Base-by-base conservation (phyloP, 2,329 filamentous ascomycete species). In the Claviceps pusilla region DNA sequence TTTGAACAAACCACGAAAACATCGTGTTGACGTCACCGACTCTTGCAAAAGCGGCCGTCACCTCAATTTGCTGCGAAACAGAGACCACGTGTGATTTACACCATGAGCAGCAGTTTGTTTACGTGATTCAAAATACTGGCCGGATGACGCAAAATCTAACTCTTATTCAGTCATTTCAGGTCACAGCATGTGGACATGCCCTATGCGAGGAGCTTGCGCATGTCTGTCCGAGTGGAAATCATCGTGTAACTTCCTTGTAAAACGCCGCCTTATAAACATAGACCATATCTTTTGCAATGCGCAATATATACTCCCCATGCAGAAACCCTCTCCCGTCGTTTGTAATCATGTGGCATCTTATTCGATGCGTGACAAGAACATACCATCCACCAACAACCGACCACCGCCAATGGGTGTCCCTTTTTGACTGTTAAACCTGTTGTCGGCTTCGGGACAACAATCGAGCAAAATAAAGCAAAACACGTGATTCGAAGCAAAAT, bases 201-300 rank as follows among this genome's bases (percentile, higher is more conserved):
- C 45, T n/a, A 14, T 24, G 12, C 37, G 39, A 50, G n/a, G n/a
- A 50, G n/a, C n/a, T 47, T 54, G 39, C 47, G 6, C 47, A 28
- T 54, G 24, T 29, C 28, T n/a, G n/a, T 33, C 41, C 31, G 12
- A 51, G 33, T 29, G 51, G 19, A 51, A 51, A 24, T 50, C 31
- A 47, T 47, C 59, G 60, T 60, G 57, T 54, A 59, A 57, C 57
- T 62, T 62, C 61, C 56, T 59, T 61, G 61, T 61, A 48, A 47
- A 67, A 69, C 66, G 66, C 66, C 66, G 58, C 62, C 62, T 57
- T 63, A 63, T 63, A 35, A 64, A 33, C 53, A 51, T 35, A 48
- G 35, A 46, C 48, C 50, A 31, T 48, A 28, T 48, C 33, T 54
- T 54, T 48, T 28, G 35, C 37, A 33, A 16, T 29, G 28, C 11